phyloP scores from a whole-genome alignment of 1,139 yeast genomes.

The Yamadazyma sp. region DNA sequence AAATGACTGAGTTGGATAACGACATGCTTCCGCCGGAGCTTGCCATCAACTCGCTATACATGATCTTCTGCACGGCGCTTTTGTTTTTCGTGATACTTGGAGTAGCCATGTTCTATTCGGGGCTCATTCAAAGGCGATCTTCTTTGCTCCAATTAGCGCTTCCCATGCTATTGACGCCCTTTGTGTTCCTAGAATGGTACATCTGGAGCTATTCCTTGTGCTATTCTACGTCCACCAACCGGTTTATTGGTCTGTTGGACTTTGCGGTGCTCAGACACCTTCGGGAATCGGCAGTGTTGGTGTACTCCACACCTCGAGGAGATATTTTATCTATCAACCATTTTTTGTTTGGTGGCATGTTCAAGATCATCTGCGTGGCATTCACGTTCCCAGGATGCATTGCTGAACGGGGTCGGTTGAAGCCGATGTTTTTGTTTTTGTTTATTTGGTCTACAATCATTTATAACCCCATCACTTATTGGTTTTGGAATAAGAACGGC shows the following conservation, averaged over 20 bases:
- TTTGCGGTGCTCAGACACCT: slow-evolving; percentile 44
- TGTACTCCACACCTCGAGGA: slow-evolving; percentile 38
- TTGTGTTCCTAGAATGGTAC: slow-evolving; percentile 54
- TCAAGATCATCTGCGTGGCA: slow-evolving; percentile 52
- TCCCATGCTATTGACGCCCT: slow-evolving; percentile 43
- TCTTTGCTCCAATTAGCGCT: slow-evolving; percentile 55
- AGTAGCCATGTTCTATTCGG: slow-evolving; percentile 55
- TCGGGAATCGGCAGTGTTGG: slow-evolving; percentile 20
- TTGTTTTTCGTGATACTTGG: slow-evolving; percentile 41
- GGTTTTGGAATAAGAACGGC: slow-evolving; percentile 65
- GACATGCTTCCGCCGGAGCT: slow-evolving; percentile 12
- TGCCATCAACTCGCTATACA: slow-evolving; percentile 37
- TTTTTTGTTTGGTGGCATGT: slow-evolving; percentile 50
- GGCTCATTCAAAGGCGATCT: slow-evolving; percentile 56
- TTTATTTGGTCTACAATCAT: slow-evolving; percentile 55
- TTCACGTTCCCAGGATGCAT: slow-evolving; percentile 58
- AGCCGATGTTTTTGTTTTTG: slow-evolving; percentile 55
- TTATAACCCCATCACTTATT: slow-evolving; percentile 64
- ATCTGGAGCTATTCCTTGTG: slow-evolving; percentile 60
- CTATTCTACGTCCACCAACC: slow-evolving; percentile 40
- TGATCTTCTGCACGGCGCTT: slow-evolving; percentile 36
- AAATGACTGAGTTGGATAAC: neutral
- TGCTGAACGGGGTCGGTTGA: slow-evolving; percentile 56
- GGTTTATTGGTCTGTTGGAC: slow-evolving; percentile 48
- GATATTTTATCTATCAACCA: slow-evolving; percentile 41